Evolutionary conservation across 208 protist genomes (phyloP).

Genomic region (Leishmania amazonensis): DNA sequence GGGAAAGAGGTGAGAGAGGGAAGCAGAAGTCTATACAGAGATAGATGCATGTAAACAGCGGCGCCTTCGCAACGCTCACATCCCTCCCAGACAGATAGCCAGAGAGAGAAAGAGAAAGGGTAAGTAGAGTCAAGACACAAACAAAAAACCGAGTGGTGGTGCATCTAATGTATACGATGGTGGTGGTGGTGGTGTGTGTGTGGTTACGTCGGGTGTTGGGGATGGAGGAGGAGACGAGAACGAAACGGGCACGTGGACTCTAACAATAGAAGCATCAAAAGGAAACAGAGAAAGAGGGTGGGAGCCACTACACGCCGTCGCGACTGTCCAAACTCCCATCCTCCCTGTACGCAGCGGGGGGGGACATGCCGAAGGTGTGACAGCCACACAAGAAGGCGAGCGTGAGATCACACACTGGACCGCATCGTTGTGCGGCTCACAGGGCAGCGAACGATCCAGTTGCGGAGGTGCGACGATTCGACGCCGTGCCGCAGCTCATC

Average conservation of each 20-base stretch:
- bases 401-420: background rate
- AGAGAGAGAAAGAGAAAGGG: background rate
- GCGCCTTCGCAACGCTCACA: background rate
- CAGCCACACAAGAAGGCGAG: background rate
- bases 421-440: background rate
- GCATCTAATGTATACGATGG: background rate
- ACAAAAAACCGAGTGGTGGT: background rate
- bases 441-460: constrained; percentile 6
- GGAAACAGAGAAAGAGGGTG: background rate
- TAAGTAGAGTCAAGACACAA: background rate
- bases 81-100: background rate
- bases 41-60: background rate
- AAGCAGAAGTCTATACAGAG: background rate
- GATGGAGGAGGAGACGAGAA: background rate
- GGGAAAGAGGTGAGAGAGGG: background rate
- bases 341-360: background rate
- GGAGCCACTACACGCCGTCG: background rate
- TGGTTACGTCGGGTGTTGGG: background rate
- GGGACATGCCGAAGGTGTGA: background rate
- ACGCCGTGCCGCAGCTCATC: constrained; percentile 27
- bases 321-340: background rate
- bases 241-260: background rate
- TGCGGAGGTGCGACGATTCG: constrained; percentile 26
- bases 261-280: background rate
- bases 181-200: background rate